Evolutionary conservation across 192 early-diverging fungal species (phyloP), one percentile per base, ranked within the genome.

Genomic region (Umbelopsis sp.): DNA sequence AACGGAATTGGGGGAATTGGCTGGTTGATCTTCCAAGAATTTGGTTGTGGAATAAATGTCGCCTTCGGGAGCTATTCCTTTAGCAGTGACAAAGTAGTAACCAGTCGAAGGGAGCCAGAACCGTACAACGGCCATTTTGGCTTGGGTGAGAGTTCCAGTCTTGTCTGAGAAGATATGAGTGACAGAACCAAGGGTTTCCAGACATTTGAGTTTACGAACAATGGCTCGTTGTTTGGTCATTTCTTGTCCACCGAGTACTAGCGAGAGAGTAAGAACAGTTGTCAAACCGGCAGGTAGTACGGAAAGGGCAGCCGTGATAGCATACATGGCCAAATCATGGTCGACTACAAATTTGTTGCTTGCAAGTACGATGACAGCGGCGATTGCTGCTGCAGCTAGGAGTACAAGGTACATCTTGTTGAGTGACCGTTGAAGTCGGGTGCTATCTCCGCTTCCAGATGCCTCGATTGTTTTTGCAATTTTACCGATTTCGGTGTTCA

Each of bases 81-180:
- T 74, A 24, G 80, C 66, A 1, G 91, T 82, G 21, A 95, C 83
- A 22, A 85, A 83, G 74, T 91, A 95, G 45, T 83, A 83, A n/a
- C 89, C 86, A 74, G 92, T 92, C 25, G 86, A 77, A 2, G 86
- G 87, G 11, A 94, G 88, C 94, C 95, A 97, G 26, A 94, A 85
- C 32, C 88, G 84, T 22, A 91, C 88, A 17, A 94, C 88, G 7
- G 93, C 95, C 96, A 98, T 98, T 78, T 94, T 95, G 68, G 93
- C 92, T 80, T 96, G 92, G 0, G 96, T 98, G 34, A 97, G 80
- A 14, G 96, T 98, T 17, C 96, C 96, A 0, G 90, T 91, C 84
- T 98, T 98, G 74, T 97, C 96, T 2, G 95, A 96, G 79, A 94
- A 98, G 81, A 98, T 98, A 70, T 93, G 91, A 44, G 93, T 96